These are phyloP conservation scores for Hypholoma sublateritium DNA, from an alignment of 768 basidiomycete species.

Conservation along the genomic window DNA sequence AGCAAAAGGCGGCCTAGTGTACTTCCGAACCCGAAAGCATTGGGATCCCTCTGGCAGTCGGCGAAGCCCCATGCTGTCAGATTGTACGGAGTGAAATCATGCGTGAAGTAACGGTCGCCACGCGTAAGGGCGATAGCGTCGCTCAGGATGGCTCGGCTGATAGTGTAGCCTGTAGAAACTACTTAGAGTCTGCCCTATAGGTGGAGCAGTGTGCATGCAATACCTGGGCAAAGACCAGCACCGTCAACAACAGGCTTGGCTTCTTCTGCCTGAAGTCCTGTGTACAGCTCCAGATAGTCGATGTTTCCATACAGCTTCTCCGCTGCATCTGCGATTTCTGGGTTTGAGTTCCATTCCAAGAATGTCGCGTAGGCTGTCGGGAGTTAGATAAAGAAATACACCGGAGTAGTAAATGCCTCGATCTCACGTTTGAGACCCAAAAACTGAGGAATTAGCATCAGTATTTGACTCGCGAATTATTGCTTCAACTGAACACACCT, in stretches of 20 bases:
- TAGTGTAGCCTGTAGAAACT: constrained; percentile 60
- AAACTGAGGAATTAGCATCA: constrained; percentile 40
- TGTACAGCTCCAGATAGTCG: constrained; percentile 77
- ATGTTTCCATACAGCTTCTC: constrained; percentile 79
- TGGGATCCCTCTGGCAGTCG: constrained; percentile 75
- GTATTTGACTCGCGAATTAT: neutral
- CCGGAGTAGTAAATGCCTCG: neutral
- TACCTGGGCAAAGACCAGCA: constrained; percentile 83
- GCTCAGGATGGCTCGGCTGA: constrained; percentile 81
- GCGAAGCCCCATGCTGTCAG: constrained; percentile 83
- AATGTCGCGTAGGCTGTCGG: constrained; percentile 65
- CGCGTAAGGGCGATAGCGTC: constrained; percentile 87
- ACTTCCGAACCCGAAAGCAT: constrained; percentile 74
- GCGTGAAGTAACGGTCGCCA: constrained; percentile 80
- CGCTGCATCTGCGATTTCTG: constrained; percentile 66
- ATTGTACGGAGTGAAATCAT: constrained; percentile 80
- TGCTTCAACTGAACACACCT: constrained; percentile 23
- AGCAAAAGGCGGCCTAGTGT: constrained; percentile 73
- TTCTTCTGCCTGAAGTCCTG: constrained; percentile 78
- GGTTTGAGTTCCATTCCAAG: constrained; percentile 79
- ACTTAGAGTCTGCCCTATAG: neutral
- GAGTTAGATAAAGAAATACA: neutral
- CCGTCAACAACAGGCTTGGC: constrained; percentile 74
- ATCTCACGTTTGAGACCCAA: constrained; percentile 72
- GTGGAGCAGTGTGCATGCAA: constrained; percentile 1